phyloP scores from a whole-genome alignment of 2,329 filamentous ascomycete species.

The Byssochlamys sp. region DNA sequence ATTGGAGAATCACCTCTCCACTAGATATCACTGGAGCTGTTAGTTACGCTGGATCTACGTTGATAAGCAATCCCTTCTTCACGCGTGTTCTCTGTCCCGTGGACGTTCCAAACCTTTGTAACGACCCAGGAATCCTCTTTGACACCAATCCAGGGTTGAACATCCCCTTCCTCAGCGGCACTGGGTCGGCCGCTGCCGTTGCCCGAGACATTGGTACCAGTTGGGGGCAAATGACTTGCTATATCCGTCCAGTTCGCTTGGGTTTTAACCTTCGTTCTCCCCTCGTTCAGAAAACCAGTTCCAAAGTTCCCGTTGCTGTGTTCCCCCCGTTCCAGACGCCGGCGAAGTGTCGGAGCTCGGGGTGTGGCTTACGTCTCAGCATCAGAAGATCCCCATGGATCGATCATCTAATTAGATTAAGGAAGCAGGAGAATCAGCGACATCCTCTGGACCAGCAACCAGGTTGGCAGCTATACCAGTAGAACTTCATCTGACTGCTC shows the following conservation, averaged over 20 bases:
- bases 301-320: background rate
- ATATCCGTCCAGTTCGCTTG: background rate
- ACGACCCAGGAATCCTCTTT: background rate
- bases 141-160: background rate
- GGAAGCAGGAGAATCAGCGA: background rate
- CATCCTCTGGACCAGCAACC: background rate
- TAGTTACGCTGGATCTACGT: background rate
- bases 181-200: background rate
- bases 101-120: background rate
- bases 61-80: background rate
- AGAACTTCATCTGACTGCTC: background rate
- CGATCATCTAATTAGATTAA: background rate
- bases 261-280: background rate
- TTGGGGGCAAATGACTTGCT: background rate
- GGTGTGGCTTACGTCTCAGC: background rate
- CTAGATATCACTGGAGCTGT: background rate
- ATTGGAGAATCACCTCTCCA: background rate
- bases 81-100: background rate
- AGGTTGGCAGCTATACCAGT: background rate
- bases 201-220: background rate
- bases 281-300: background rate
- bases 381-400: background rate
- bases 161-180: background rate
- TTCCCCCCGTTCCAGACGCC: background rate
- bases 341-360: background rate